A percentile compares a stretch with the other conserved stretches of the same genome.
phyloP scores from a whole-genome alignment of 2,329 filamentous ascomycete species.

The Penicillium sp. region DNA sequence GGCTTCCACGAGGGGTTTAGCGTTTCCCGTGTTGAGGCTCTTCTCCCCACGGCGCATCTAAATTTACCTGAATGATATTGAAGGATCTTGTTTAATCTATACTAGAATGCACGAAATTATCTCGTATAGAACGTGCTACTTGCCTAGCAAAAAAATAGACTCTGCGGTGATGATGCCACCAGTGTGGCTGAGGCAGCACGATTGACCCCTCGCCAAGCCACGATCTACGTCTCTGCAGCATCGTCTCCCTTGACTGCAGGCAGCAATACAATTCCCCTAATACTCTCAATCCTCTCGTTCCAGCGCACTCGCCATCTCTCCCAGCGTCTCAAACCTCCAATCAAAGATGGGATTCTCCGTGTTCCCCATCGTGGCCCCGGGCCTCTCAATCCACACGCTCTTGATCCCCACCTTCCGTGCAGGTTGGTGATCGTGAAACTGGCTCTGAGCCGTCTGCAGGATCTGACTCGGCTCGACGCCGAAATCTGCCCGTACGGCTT shows the following conservation, averaged over 20 bases:
- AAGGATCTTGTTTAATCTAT: no score
- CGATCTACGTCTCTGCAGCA: background rate
- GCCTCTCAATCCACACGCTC: slow-evolving; percentile 62
- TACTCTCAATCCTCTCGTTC: background rate
- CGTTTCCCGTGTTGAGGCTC: slow-evolving; percentile 1
- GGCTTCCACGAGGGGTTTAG: background rate
- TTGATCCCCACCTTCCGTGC: slow-evolving; percentile 60
- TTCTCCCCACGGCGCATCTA: background rate
- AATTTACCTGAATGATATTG: background rate
- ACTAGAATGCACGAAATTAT: no score
- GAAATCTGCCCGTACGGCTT: slow-evolving; percentile 53
- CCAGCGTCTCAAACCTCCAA: slow-evolving; percentile 60
- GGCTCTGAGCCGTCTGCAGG: slow-evolving; percentile 66
- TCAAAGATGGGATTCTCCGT: slow-evolving; percentile 44
- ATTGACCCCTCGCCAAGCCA: background rate
- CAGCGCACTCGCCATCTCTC: slow-evolving; percentile 58
- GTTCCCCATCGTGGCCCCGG: slow-evolving; percentile 44
- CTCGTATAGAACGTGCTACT: background rate
- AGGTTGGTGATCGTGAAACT: slow-evolving; percentile 66
- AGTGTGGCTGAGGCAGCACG: background rate
- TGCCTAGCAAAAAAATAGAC: background rate
- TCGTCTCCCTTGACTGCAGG: background rate
- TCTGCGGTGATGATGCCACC: background rate
- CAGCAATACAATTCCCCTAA: background rate
- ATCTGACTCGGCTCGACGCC: slow-evolving; percentile 58